These are phyloP conservation scores for Pseudogymnoascus sp. DNA, from an alignment of 2,329 filamentous ascomycete genomes.

Conservation along the genomic window DNA sequence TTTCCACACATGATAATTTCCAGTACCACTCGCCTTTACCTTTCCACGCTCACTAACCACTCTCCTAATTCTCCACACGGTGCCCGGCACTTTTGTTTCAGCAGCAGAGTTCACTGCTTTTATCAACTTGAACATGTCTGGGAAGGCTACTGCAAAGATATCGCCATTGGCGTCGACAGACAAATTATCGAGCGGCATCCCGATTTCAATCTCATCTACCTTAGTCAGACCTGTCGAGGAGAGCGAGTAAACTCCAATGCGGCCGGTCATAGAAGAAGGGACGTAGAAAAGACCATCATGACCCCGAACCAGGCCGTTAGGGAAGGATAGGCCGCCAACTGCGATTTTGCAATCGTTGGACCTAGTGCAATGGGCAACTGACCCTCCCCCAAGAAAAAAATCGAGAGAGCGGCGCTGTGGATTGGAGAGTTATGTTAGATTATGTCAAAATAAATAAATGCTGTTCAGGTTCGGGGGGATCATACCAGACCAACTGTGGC, in stretches of 20 bases:
- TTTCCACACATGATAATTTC: conserved; percentile 25
- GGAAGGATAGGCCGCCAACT: conserved; percentile 22
- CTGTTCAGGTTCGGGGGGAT: background rate
- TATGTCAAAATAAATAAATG: background rate
- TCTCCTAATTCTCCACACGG: conserved; percentile 24
- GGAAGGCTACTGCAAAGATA: conserved; percentile 29
- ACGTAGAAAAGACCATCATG: conserved; percentile 31
- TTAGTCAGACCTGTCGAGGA: conserved; percentile 18
- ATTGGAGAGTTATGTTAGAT: background rate
- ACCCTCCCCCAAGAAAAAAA: conserved; percentile 26
- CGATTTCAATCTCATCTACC: conserved; percentile 24
- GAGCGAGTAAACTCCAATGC: conserved; percentile 24
- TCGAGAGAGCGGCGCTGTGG: conserved; percentile 24
- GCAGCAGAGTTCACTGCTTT: conserved; percentile 22
- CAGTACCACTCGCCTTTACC: background rate
- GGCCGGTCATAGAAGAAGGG: conserved; percentile 22
- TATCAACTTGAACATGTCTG: conserved; percentile 22
- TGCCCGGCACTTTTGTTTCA: conserved; percentile 17
- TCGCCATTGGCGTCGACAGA: conserved; percentile 31
- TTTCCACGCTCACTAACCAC: conserved; percentile 14
- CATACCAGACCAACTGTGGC: background rate
- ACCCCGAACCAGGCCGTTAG: conserved; percentile 30
- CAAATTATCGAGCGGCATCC: conserved; percentile 31
- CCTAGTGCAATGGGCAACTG: conserved; percentile 25
- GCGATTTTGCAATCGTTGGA: conserved; percentile 25